These are phyloP conservation scores for Rhizoclosmatium sp. DNA, from an alignment of 192 early-diverging fungal species.

Conservation along the genomic window DNA sequence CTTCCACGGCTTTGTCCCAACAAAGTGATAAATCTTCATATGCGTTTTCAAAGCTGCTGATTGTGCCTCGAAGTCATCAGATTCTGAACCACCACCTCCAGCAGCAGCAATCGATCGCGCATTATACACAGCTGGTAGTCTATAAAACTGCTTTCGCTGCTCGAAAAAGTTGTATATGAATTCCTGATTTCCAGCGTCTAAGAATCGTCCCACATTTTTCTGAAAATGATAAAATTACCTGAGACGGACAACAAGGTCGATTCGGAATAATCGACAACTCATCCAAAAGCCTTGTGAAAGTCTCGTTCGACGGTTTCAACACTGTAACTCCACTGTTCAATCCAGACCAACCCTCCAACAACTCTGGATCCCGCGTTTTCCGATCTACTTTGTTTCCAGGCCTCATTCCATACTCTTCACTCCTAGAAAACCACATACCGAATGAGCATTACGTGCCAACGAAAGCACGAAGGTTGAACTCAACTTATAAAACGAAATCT, in stretches of 20 bases:
- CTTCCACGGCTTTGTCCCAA: constrained; percentile 45
- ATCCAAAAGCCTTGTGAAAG: constrained; percentile 21
- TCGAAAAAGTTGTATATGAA: constrained; percentile 47
- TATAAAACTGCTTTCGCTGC: constrained; percentile 34
- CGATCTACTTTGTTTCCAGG: constrained; percentile 24
- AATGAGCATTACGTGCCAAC: neutral
- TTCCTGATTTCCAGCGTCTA: constrained; percentile 8
- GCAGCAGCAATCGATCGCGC: constrained; percentile 20
- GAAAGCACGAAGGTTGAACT: neutral
- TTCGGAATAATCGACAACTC: constrained; percentile 41
- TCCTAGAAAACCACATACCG: neutral
- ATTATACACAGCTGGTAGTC: constrained; percentile 38
- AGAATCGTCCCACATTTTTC: neutral
- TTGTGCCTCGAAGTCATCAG: constrained; percentile 1
- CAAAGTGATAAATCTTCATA: constrained; percentile 42
- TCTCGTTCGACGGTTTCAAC: constrained; percentile 41
- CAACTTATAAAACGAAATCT: constrained; percentile 35
- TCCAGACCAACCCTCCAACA: constrained; percentile 37
- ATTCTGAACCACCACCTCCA: neutral
- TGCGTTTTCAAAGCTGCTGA: neutral
- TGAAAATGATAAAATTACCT: neutral
- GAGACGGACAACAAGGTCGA: constrained; percentile 43
- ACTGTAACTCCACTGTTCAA: constrained; percentile 44
- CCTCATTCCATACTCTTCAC: constrained; percentile 18
- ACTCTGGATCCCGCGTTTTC: constrained; percentile 7